phyloP scores from a whole-genome alignment of 805 yeast genomes.

The Torulaspora microellipsoides region DNA sequence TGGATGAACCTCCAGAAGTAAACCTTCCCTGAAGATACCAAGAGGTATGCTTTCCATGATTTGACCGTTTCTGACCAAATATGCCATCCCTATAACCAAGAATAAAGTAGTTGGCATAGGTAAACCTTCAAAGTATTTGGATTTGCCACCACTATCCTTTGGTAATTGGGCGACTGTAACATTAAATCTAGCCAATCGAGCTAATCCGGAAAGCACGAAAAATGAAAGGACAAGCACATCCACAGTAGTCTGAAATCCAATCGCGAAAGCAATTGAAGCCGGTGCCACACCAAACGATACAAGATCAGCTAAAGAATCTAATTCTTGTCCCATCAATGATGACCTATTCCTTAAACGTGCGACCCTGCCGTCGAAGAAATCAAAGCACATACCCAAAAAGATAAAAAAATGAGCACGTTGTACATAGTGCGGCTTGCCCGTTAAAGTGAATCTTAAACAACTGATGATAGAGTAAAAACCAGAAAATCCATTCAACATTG shows the following conservation, averaged over 20 bases:
- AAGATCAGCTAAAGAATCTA: slow-evolving; percentile 93
- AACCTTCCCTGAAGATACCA: slow-evolving; percentile 53
- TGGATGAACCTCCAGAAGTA: slow-evolving; percentile 71
- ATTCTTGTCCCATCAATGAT: slow-evolving; percentile 93
- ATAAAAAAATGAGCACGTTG: slow-evolving; percentile 89
- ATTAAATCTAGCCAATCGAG: slow-evolving; percentile 91
- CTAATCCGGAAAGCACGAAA: slow-evolving; percentile 89
- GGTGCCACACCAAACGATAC: slow-evolving; percentile 95
- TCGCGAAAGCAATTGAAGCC: slow-evolving; percentile 83
- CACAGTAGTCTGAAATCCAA: slow-evolving; percentile 80
- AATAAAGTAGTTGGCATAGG: slow-evolving; percentile 88
- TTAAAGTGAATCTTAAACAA: slow-evolving; percentile 73
- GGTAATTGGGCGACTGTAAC: slow-evolving; percentile 92
- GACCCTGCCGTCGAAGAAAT: slow-evolving; percentile 94
- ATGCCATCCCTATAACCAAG: slow-evolving; percentile 70
- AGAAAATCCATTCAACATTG: slow-evolving; percentile 87
- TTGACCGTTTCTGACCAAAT: slow-evolving; percentile 49
- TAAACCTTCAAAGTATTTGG: slow-evolving; percentile 90
- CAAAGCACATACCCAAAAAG: slow-evolving; percentile 88
- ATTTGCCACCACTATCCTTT: slow-evolving; percentile 80
- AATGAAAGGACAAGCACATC: slow-evolving; percentile 73
- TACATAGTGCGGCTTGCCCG: slow-evolving; percentile 62
- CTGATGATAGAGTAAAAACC: slow-evolving; percentile 90
- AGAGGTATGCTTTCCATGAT: slow-evolving; percentile 57
- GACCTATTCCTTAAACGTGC: slow-evolving; percentile 92